Evolutionary conservation across 768 basidiomycete genomes (phyloP), one percentile per base, ranked within the genome.

Genomic region (Imleria badia): DNA sequence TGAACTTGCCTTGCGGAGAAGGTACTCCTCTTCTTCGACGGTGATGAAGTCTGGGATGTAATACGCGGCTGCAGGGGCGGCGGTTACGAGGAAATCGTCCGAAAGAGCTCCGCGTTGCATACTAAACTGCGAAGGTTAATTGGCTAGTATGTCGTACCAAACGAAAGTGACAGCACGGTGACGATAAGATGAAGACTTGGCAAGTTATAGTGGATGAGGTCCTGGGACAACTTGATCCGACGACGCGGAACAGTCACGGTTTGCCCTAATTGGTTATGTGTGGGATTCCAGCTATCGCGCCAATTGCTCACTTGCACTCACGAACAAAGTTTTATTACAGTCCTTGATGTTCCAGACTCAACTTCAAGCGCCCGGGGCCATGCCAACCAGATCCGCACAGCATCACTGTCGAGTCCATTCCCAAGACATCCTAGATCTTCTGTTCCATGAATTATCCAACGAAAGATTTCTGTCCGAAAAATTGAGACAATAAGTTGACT

Each of bases 41-140:
- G 82, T 82, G 35, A 89, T 75, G 68, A 94, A 94, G 58, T 91
- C 76, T 7, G 89, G 89, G 19, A 94, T 76, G 71, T 94, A 94
- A 64, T 81, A 84, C 4, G 76, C 75, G 51, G 78, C 76, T 42
- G 72, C 63, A 41, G 54, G 58, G 14, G 66, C 58, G 29, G 75
- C 76, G 30, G 49, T 53, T 41, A 59, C 20, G 30, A 65, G 62
- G 51, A 58, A 45, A 17, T 55, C 59, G 38, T 42, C 36, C 14
- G 43, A 51, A 36, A 53, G 47, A 31, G 45, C 41, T 51, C 39
- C 34, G 33, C 34, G 48, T 55, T 36, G 59, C 62, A 61, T 67
- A 22, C 36, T 48, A 26, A 26, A 36, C 17, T 43, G 52, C 44
- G 35, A 60, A 52, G 39, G 30, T 41, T 44, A 45, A 45, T 51